phyloP scores from a whole-genome alignment of 2,329 filamentous ascomycete genomes.

The Venturiaceae sp. region DNA sequence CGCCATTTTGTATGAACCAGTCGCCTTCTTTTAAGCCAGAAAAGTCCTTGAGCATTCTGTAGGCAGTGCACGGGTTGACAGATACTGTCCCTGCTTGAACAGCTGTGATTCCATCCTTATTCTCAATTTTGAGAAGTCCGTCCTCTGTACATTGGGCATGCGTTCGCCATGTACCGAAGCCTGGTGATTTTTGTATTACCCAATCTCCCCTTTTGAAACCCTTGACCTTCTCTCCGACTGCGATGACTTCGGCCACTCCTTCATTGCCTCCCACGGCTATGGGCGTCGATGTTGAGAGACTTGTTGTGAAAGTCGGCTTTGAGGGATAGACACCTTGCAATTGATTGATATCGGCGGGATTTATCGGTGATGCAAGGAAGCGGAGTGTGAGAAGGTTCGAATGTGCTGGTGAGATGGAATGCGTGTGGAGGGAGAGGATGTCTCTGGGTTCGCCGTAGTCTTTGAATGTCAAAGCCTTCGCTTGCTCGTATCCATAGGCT shows the following conservation, averaged over 20 bases:
- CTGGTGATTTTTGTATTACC: slow-evolving; percentile 77
- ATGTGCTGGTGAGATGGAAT: slow-evolving; percentile 68
- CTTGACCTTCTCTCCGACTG: slow-evolving; percentile 52
- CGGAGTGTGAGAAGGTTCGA: slow-evolving; percentile 67
- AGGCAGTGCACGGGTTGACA: slow-evolving; percentile 91
- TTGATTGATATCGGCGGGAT: slow-evolving; percentile 96
- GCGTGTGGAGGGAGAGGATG: slow-evolving; percentile 59
- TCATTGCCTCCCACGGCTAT: slow-evolving; percentile 82
- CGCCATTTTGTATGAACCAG: slow-evolving; percentile 96
- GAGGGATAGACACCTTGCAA: slow-evolving; percentile 94
- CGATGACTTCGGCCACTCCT: slow-evolving; percentile 82
- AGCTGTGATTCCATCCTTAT: slow-evolving; percentile 60
- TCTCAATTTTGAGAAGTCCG: slow-evolving; percentile 58
- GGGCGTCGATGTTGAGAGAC: slow-evolving; percentile 67
- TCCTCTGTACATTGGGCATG: slow-evolving; percentile 61
- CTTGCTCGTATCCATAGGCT: slow-evolving; percentile 72
- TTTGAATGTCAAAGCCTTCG: slow-evolving; percentile 70
- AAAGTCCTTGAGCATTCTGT: slow-evolving; percentile 84
- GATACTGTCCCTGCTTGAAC: slow-evolving; percentile 79
- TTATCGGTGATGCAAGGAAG: slow-evolving; percentile 84
- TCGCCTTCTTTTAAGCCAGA: slow-evolving; percentile 58
- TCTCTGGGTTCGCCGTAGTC: slow-evolving; percentile 66
- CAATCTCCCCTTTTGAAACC: slow-evolving; percentile 71
- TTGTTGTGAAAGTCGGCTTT: slow-evolving; percentile 65
- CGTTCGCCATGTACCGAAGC: slow-evolving; percentile 91